These are phyloP conservation scores for Zea luxurians DNA, from an alignment of 176 grass and related monocot genomes.

Conservation along the genomic window DNA sequence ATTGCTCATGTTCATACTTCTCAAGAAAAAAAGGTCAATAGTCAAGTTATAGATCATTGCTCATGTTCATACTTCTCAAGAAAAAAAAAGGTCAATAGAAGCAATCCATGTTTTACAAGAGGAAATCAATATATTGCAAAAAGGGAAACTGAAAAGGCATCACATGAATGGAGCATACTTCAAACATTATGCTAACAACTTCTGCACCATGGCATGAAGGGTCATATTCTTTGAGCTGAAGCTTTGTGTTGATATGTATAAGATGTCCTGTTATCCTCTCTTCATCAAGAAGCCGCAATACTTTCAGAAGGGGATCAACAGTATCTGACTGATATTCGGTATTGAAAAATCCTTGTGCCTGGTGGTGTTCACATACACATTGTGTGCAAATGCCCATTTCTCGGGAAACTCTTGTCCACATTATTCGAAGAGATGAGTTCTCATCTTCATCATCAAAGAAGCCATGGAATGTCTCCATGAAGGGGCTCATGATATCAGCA, in stretches of 20 bases:
- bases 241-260: slow-evolving; percentile 58
- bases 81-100: not conserved
- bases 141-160: not conserved
- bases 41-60: slow-evolving; percentile 23
- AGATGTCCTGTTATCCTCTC: slow-evolving; percentile 71
- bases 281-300: slow-evolving; percentile 71
- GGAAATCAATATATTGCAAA: slow-evolving; percentile 13
- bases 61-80: slow-evolving; percentile 1
- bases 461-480: slow-evolving; percentile 83
- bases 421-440: slow-evolving; percentile 52
- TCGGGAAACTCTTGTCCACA: slow-evolving; percentile 74
- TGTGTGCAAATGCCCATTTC: slow-evolving; percentile 78
- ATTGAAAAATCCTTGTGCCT: slow-evolving; percentile 63
- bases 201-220: slow-evolving; percentile 51
- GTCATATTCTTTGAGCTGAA: slow-evolving; percentile 59
- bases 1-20: not conserved
- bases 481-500: slow-evolving; percentile 76
- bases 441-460: slow-evolving; percentile 55
- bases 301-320: slow-evolving; percentile 73
- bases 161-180: slow-evolving; percentile 57
- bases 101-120: slow-evolving; percentile 20
- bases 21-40: too few relatives aligned
- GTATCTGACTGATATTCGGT: slow-evolving; percentile 60
- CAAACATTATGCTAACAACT: slow-evolving; percentile 86
- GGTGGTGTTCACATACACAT: slow-evolving; percentile 86